phyloP scores from a whole-genome alignment of 257 asterid genomes.

The Parsonsia alboflavescens region DNA sequence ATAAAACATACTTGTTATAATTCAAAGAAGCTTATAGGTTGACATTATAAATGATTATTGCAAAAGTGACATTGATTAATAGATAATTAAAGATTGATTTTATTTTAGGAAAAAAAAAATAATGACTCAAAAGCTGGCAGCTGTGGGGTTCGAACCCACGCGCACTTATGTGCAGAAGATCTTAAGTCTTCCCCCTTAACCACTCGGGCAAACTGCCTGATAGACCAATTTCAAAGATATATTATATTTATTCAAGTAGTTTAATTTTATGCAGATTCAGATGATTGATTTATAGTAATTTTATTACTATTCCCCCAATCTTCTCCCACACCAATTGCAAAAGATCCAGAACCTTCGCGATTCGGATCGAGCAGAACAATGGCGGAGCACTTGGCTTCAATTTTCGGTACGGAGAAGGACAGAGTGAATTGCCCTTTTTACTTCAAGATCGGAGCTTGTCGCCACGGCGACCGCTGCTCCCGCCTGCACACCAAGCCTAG shows the following conservation, averaged over 20 bases:
- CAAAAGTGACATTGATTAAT: no score
- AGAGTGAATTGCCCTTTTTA: conserved; percentile 94
- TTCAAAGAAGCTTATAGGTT: no score
- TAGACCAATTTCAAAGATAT: no score
- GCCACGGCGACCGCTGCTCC: conserved; percentile 96
- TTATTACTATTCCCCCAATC: background rate
- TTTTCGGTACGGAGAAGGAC: conserved; percentile 87
- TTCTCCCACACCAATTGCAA: background rate
- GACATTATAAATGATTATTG: no score
- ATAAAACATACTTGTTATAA: no score
- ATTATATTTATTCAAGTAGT: no score
- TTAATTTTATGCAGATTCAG: no score
- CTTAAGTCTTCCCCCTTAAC: conserved; percentile 96
- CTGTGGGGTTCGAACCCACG: conserved; percentile 98
- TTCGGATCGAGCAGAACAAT: conserved; percentile 19
- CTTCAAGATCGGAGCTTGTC: conserved; percentile 94
- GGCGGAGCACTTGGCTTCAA: conserved; percentile 95
- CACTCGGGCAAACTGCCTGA: conserved; percentile 81
- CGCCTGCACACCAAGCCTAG: conserved; percentile 94
- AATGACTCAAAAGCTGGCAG: no score
- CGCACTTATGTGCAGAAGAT: conserved; percentile 84
- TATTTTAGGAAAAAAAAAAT: no score
- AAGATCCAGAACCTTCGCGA: background rate
- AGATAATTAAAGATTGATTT: no score
- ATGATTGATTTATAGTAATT: no score